These are phyloP conservation scores for Mycena epipterygia DNA, from an alignment of 768 basidiomycete species.

Conservation along the genomic window DNA sequence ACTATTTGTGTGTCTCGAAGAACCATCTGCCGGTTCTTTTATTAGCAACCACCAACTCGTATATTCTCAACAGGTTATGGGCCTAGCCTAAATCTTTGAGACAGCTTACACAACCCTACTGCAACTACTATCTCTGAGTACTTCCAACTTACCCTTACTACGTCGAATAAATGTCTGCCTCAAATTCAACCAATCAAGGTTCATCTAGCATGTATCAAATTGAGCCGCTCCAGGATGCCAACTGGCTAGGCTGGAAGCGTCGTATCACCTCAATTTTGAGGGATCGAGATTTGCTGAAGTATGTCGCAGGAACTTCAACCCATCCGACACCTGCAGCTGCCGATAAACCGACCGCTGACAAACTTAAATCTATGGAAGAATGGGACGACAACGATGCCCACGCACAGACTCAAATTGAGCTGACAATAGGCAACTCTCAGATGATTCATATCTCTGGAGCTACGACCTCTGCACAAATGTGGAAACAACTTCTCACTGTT, in stretches of 20 bases:
- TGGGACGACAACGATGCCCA: conserved; percentile 3
- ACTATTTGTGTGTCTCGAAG: too few relatives aligned
- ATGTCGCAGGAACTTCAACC: not conserved
- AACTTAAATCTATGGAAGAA: not conserved
- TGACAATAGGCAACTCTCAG: conserved; percentile 8
- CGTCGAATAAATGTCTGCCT: too few relatives aligned
- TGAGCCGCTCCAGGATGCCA: not conserved
- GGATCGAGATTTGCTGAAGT: conserved; percentile 6
- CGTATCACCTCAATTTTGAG: not conserved
- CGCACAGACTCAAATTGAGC: conserved; percentile 20
- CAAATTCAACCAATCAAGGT: not conserved
- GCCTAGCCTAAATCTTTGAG: not conserved
- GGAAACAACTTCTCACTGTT: not conserved
- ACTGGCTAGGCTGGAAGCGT: not conserved
- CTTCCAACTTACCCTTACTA: too few relatives aligned
- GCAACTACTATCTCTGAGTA: not conserved
- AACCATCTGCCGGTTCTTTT: too few relatives aligned
- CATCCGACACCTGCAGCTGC: not conserved
- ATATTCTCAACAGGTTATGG: too few relatives aligned
- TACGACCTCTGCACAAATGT: not conserved
- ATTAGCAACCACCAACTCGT: too few relatives aligned
- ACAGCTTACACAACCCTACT: not conserved
- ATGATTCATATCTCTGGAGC: conserved; percentile 6
- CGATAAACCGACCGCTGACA: not conserved
- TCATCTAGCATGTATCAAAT: not conserved